Conservation (phyloP, 2,329 filamentous ascomycete genomes). For the Neodidymelliopsis sp. region DNA sequence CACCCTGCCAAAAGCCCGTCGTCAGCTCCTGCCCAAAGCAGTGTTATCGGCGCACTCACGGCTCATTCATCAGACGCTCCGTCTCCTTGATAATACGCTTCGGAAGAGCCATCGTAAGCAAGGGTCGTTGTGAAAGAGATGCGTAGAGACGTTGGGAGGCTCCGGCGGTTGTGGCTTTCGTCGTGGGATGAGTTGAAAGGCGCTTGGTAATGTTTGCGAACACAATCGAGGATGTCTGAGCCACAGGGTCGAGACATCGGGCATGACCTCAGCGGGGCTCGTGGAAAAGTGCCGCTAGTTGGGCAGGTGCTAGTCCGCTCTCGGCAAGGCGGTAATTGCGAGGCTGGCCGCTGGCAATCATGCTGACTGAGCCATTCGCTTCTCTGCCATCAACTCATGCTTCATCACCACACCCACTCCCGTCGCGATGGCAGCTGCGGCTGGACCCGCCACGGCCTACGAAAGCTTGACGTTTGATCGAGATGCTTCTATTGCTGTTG, state of each 20-base stretch:
- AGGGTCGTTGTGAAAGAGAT: not conserved
- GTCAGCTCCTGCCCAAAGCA: slow-evolving; percentile 3
- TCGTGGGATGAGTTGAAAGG: not conserved
- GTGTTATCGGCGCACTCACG: slow-evolving; percentile 64
- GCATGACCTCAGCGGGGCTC: slow-evolving; percentile 22
- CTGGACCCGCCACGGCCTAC: slow-evolving; percentile 63
- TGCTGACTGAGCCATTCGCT: slow-evolving; percentile 2
- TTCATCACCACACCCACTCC: slow-evolving; percentile 11
- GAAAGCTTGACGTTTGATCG: slow-evolving; percentile 89
- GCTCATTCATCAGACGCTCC: slow-evolving; percentile 93
- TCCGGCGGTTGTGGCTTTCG: not conserved
- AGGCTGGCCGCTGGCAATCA: no score
- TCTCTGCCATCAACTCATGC: slow-evolving; percentile 20
- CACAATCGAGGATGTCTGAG: slow-evolving; percentile 14
- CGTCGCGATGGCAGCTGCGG: slow-evolving; percentile 32
- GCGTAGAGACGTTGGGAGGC: not conserved
- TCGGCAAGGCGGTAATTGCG: not conserved
- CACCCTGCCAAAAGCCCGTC: slow-evolving; percentile 65
- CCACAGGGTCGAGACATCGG: slow-evolving; percentile 16
- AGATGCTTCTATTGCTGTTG: slow-evolving; percentile 83
- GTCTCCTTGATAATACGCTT: slow-evolving; percentile 99
- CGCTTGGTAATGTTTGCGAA: slow-evolving; percentile 16
- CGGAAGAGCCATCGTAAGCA: slow-evolving; percentile 69
- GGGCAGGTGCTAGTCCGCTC: slow-evolving; percentile 7
- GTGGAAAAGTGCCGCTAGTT: slow-evolving; percentile 16